Percentiles rank a stretch among this genome's conserved stretches.
phyloP scores from a whole-genome alignment of 2,329 filamentous ascomycete genomes.

The Didymella exigua region DNA sequence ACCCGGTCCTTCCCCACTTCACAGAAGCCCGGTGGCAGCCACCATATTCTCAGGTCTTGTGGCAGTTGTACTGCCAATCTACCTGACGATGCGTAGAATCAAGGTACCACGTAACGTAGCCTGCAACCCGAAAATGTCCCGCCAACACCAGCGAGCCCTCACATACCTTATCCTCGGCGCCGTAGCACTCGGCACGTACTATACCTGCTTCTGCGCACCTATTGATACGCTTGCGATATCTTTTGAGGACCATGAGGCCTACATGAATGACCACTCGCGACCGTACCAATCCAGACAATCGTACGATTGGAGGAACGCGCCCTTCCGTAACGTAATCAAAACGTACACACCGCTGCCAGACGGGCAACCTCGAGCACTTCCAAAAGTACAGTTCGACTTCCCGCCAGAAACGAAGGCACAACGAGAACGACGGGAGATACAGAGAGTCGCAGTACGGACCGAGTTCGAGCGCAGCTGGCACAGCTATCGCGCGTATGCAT shows the following conservation, averaged over 20 bases:
- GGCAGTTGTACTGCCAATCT: not conserved
- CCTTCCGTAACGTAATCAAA: constrained; percentile 47
- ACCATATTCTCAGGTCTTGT: not conserved
- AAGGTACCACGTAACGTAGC: constrained; percentile 31
- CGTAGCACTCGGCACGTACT: constrained; percentile 35
- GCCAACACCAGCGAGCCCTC: constrained; percentile 38
- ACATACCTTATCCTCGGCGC: constrained; percentile 32
- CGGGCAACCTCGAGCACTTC: constrained; percentile 45
- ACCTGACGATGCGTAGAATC: constrained; percentile 38
- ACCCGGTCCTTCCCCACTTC: not conserved
- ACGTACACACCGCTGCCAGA: constrained; percentile 47
- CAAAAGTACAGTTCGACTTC: constrained; percentile 51
- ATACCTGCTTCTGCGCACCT: constrained; percentile 35
- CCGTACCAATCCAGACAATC: constrained; percentile 29
- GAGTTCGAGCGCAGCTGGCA: constrained; percentile 53
- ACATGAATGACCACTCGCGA: constrained; percentile 39
- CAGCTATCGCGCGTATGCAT: constrained; percentile 52
- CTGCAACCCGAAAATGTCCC: constrained; percentile 35
- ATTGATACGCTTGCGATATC: constrained; percentile 38
- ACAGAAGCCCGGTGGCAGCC: not conserved
- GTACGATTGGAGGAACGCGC: constrained; percentile 52
- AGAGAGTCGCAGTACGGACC: constrained; percentile 47
- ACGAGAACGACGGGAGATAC: constrained; percentile 36
- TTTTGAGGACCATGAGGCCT: constrained; percentile 36
- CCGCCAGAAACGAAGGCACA: constrained; percentile 40